Evolutionary conservation across 2,329 filamentous ascomycete genomes (phyloP).

Genomic region (Aspergillus niger): DNA sequence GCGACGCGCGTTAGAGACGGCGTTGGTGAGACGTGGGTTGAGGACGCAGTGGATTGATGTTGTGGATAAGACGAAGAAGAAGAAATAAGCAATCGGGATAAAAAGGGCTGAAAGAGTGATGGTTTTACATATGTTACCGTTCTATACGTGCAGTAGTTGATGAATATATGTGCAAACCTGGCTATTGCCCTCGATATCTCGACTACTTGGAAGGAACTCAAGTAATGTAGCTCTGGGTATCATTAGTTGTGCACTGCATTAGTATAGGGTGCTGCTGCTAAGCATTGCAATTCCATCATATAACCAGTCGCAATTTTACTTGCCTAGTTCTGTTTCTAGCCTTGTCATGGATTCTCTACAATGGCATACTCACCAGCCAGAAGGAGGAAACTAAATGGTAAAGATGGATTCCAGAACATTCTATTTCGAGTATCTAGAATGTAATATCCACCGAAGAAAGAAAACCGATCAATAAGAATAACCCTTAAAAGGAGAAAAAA

Average conservation of each 20-base stretch:
- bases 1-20: conserved; percentile 60
- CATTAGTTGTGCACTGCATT: no score
- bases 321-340: no score
- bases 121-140: not conserved
- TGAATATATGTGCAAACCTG: not conserved
- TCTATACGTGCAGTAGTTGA: not conserved
- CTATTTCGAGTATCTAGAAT: not conserved
- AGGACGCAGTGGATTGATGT: conserved; percentile 62
- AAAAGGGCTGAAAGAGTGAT: not conserved
- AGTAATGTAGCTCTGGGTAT: no score
- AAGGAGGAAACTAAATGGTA: not conserved
- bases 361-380: not conserved
- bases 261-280: no score
- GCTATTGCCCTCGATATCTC: no score
- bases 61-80: conserved; percentile 69
- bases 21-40: conserved; percentile 61
- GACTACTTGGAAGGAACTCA: no score
- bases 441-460: not conserved
- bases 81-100: conserved; percentile 44
- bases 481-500: not conserved
- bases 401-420: not conserved
- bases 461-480: no score
- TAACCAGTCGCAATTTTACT: no score
- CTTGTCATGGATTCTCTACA: no score
- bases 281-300: no score